Evolutionary conservation across 352 stramenopile genomes (phyloP), one percentile per base, ranked within the genome.

Genomic region (Globisporangium recalcitrans): DNA sequence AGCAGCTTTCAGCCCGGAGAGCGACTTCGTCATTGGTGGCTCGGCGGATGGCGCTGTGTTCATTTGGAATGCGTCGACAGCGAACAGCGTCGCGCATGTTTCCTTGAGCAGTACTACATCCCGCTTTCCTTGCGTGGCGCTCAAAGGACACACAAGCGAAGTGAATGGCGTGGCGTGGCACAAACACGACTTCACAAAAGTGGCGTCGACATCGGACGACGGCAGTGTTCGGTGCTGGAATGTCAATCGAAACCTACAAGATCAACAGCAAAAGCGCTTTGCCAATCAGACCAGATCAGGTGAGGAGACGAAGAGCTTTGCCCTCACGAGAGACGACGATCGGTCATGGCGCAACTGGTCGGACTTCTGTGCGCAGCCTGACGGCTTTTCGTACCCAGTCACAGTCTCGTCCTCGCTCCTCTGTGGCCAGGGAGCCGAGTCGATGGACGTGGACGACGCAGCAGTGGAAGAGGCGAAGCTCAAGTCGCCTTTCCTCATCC

Each of bases 141-240:
- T 91, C 6, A 88, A 88, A 57, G 78, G 72, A 3, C 82, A 91
- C 58, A 49, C 40, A 27, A 75, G 72, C 34, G 82, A 91, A 65
- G 80, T 89, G 19, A 91, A 88, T 58, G 79, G 78, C 58, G 77
- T 91, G 0, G 69, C 75, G 22, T 90, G 80, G 77, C 78, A 70
- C 58, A 64, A 56, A 16, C 69, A 63, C 8, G 78, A 89, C 60
- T 85, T 80, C 51, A 75, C 66, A 14, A 64, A 76, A 52, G 62
- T 90, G 54, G 77, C 78, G 5, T 78, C 78, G 0, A 82, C 73
- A 48, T 90, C 80, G 0, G 82, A 91, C 64, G 82, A 91, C 58
- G 82, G 82, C 52, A 90, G 70, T 0, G 67, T 90, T 16, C 75
- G 77, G 2, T 68, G 52, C 48, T 88, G 79, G 79, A 29, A 53